Percentiles rank a stretch among this genome's conserved stretches.
Evolutionary conservation across 2,329 filamentous ascomycete genomes (phyloP).

Genomic region (Exophiala aquamarina): DNA sequence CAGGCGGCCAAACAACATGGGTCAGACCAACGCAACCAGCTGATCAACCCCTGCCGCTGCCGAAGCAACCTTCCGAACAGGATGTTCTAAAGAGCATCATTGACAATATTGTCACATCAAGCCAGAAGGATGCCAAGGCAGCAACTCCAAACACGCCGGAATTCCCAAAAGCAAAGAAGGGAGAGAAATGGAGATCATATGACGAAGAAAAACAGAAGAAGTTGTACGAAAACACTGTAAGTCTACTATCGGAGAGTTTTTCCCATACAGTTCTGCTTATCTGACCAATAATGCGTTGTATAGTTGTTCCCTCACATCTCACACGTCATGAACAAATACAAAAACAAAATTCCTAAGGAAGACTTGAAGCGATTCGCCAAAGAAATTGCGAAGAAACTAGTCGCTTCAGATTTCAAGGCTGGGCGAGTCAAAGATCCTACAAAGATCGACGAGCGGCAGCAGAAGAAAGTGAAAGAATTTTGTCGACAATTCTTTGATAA

Average conservation of each 20-base stretch:
- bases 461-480: constrained; percentile 78
- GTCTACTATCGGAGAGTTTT: constrained; percentile 37
- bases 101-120: constrained; percentile 74
- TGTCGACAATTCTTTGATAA: constrained; percentile 86
- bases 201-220: constrained; percentile 84
- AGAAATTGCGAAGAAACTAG: constrained; percentile 81
- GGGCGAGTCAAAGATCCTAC: constrained; percentile 81
- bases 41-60: constrained; percentile 62
- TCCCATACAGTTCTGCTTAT: neutral
- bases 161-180: constrained; percentile 52
- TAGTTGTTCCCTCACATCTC: constrained; percentile 84
- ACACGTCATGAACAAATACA: constrained; percentile 82
- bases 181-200: constrained; percentile 52
- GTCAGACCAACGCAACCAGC: constrained; percentile 70
- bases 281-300: constrained; percentile 18
- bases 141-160: constrained; percentile 66
- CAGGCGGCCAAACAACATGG: constrained; percentile 78
- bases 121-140: constrained; percentile 49
- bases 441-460: constrained; percentile 72
- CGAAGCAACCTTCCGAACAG: constrained; percentile 73
- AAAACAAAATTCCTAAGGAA: constrained; percentile 81
- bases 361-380: constrained; percentile 65
- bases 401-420: constrained; percentile 88
- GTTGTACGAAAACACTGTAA: constrained; percentile 88
- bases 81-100: constrained; percentile 66